These are phyloP conservation scores for Ustanciosporium gigantosporum DNA, from an alignment of 1,284 basidiomycete genomes.

Conservation along the genomic window DNA sequence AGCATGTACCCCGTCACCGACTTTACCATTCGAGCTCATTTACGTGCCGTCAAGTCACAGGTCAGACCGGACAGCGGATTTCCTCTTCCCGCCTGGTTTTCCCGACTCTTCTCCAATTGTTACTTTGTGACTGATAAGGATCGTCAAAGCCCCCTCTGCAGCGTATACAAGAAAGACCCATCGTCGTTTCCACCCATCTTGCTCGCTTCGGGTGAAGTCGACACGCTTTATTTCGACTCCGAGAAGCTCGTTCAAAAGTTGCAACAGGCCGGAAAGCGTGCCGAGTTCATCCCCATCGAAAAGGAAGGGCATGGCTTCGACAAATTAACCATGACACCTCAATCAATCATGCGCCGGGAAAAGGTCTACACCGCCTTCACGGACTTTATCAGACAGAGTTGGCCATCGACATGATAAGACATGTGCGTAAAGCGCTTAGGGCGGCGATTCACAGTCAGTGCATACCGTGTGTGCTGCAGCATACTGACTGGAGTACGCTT, in stretches of 20 bases:
- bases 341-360: conserved; percentile 27
- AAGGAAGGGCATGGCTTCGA: conserved; percentile 55
- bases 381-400: conserved; percentile 52
- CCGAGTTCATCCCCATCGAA: conserved; percentile 31
- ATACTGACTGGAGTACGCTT: too few relatives aligned
- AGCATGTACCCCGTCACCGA: conserved; percentile 40
- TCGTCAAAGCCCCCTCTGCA: conserved; percentile 31
- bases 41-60: conserved; percentile 8
- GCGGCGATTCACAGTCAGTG: too few relatives aligned
- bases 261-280: conserved; percentile 15
- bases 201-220: conserved; percentile 39
- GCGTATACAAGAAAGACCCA: conserved; percentile 22
- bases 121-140: conserved; percentile 36
- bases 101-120: conserved; percentile 30
- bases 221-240: conserved; percentile 44
- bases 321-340: conserved; percentile 32
- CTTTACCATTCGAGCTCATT: conserved; percentile 25
- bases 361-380: conserved; percentile 19
- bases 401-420: too few relatives aligned
- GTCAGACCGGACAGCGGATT: conserved; percentile 29
- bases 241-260: conserved; percentile 37
- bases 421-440: too few relatives aligned
- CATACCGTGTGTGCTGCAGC: too few relatives aligned
- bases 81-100: conserved; percentile 32
- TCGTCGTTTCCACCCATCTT: conserved; percentile 34